Base-by-base conservation (phyloP, 1,284 basidiomycete genomes). In the Tausonia pullulans region DNA sequence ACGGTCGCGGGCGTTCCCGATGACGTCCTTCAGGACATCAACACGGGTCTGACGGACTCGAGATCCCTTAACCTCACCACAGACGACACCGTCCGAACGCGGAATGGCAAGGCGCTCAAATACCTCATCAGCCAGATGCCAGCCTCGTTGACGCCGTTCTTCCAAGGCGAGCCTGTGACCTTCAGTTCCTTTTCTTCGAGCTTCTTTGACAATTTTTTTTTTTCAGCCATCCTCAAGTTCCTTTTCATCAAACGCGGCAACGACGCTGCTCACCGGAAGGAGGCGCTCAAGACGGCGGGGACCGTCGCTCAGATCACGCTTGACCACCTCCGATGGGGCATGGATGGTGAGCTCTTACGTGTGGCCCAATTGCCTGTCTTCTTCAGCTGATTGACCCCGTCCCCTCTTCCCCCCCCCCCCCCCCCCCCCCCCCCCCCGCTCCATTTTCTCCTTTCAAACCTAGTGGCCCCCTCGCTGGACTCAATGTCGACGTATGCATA, bases 101-200 rank as follows among this genome's bases (percentile, higher is more conserved):
- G 82, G 68, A 92, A 92, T 72, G 84, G 84, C n/a, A 81, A 82
- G 70, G 85, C 87, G 5, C 77, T 94, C 52, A 88, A 87, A 73
- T 89, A 92, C 71, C 77, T 97, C 46, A 84, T 87, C 0, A 84
- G 86, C 66, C 85, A 88, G 55, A 81, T 95, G 62, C 90, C 92
- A 0, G 84, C 82, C 43, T 82, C 86, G 3, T 77, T 95, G 65
- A 84, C 85, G 0, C 87, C 90, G 4, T 88, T 98, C 74, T 92
- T 96, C 78, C 88, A 90, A 81, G 86, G 93, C 92, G 74, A 67
- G 79, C 74, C 27, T 39, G 11, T 13, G 39, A 8, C 1, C 43
- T 40, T 7, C 46, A 48, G 61, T 63, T 43, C 5, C 14, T 46
- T 43, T 14, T 48, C 39, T 27, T 14, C 41, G 14, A 43, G 9